These are phyloP conservation scores for Lathyrus sativus DNA, from an alignment of 306 rosid species.

Conservation along the genomic window DNA sequence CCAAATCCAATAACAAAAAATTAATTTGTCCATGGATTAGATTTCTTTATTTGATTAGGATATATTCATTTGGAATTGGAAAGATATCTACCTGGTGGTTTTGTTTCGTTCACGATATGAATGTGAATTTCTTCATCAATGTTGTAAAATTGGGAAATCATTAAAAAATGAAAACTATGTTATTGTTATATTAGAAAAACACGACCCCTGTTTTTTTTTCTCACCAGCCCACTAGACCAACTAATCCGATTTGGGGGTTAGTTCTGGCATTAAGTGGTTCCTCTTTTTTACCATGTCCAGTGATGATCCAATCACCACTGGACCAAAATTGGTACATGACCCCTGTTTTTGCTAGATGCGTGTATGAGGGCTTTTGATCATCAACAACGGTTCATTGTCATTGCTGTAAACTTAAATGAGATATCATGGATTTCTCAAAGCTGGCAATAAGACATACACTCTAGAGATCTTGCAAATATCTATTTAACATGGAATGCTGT, in stretches of 20 bases:
- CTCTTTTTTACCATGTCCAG: no score
- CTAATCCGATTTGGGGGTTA: no score
- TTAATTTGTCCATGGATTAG: no score
- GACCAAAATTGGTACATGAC: no score
- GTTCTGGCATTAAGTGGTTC: no score
- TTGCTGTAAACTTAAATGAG: no score
- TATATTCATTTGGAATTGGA: slow-evolving; percentile 1
- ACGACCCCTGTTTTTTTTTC: neutral
- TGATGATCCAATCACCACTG: no score
- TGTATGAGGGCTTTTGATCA: slow-evolving; percentile 9
- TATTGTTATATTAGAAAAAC: slow-evolving; percentile 12
- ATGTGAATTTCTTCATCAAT: neutral
- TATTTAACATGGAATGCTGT: slow-evolving; percentile 11
- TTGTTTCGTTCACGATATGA: slow-evolving; percentile 17
- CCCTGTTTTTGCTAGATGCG: neutral
- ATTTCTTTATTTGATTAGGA: slow-evolving; percentile 16
- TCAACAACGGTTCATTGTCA: no score
- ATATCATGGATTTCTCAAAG: no score
- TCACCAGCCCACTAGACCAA: no score
- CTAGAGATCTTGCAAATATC: neutral
- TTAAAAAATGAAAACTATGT: slow-evolving; percentile 15
- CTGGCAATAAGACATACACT: no score
- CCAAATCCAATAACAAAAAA: no score
- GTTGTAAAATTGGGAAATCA: slow-evolving; percentile 28
- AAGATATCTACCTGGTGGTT: neutral